These are phyloP conservation scores for Coemansia sp. DNA, from an alignment of 192 early-diverging fungal species.

Conservation along the genomic window DNA sequence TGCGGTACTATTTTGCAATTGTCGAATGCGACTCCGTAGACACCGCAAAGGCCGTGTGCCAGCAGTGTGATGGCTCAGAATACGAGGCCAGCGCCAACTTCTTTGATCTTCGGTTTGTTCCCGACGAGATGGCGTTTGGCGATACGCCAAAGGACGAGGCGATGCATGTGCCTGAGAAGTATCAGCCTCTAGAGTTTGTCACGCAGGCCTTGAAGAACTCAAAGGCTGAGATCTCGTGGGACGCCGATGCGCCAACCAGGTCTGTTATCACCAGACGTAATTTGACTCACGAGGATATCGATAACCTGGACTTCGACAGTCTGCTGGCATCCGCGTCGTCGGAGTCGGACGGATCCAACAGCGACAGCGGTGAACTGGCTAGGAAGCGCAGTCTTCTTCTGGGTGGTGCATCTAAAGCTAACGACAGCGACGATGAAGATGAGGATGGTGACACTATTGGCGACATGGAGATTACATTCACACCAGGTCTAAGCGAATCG, in stretches of 20 bases:
- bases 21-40: constrained; percentile 85
- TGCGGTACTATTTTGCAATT: constrained; percentile 92
- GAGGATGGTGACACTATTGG: constrained; percentile 54
- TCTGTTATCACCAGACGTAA: constrained; percentile 74
- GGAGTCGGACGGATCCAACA: constrained; percentile 53
- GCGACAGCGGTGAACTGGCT: constrained; percentile 51
- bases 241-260: constrained; percentile 88
- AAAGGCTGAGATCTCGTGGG: constrained; percentile 93
- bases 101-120: constrained; percentile 93
- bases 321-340: constrained; percentile 76
- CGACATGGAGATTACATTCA: constrained; percentile 96
- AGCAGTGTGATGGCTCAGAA: constrained; percentile 88
- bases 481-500: constrained; percentile 83
- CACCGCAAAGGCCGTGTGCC: constrained; percentile 79
- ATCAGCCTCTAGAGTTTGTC: constrained; percentile 69
- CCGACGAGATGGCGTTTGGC: constrained; percentile 86
- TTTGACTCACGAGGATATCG: constrained; percentile 86
- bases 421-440: constrained; percentile 35
- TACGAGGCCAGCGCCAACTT: constrained; percentile 90
- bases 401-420: constrained; percentile 18
- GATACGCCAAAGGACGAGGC: constrained; percentile 68
- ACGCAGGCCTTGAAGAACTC: constrained; percentile 89
- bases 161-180: constrained; percentile 62
- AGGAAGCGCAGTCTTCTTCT: constrained; percentile 50
- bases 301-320: constrained; percentile 88